phyloP scores from a whole-genome alignment of 225 moss, liverwort and hornwort species.

The Ulota crispa region DNA sequence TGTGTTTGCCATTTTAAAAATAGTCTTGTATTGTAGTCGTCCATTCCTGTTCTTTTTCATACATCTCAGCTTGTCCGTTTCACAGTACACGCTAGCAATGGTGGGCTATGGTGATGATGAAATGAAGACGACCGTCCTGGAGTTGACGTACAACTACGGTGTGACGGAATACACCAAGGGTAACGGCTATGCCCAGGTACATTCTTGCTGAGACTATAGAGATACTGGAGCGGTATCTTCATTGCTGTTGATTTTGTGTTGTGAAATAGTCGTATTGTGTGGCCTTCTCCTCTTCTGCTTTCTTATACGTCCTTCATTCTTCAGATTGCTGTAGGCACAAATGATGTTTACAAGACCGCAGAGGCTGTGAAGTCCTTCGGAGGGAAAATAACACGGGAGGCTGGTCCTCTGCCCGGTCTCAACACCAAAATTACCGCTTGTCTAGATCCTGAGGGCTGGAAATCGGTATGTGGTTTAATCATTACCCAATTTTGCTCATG shows the following conservation, averaged over 20 bases:
- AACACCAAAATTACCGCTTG: constrained; percentile 85
- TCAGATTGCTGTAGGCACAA: constrained; percentile 88
- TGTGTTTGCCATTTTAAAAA: neutral
- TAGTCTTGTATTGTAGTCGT: neutral
- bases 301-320: constrained; percentile 4
- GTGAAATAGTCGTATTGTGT: neutral
- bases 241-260: neutral
- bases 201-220: neutral
- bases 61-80: constrained; percentile 2
- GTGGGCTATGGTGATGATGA: constrained; percentile 86
- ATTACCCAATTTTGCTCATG: neutral
- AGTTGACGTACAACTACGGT: constrained; percentile 93
- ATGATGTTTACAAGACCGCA: constrained; percentile 97
- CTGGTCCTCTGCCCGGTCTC: constrained; percentile 87
- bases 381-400: constrained; percentile 77
- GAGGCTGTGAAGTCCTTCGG: constrained; percentile 70
- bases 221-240: neutral
- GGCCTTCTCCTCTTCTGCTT: neutral
- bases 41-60: neutral
- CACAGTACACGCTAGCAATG: constrained; percentile 80
- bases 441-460: constrained; percentile 95
- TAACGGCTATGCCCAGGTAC: constrained; percentile 86
- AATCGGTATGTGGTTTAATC: constrained; percentile 60
- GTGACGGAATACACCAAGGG: constrained; percentile 94
- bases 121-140: constrained; percentile 79